A percentile compares a stretch with the other conserved stretches of the same genome.
Conservation (phyloP, 2,329 filamentous ascomycete species). For the Xylariaceae sp. region DNA sequence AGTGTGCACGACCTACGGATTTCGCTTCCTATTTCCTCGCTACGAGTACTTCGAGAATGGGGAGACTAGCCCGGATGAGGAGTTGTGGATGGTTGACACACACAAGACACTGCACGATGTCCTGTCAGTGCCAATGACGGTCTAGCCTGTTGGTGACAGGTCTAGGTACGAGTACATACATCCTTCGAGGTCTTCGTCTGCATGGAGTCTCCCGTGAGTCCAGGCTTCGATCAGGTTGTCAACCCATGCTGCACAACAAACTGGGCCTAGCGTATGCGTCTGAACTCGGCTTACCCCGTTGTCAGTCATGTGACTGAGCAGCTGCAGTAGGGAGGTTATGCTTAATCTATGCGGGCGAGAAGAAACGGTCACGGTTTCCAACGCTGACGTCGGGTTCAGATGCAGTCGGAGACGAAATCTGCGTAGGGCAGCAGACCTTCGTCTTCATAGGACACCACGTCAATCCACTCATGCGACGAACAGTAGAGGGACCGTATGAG, state of each 20-base stretch:
- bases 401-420: too few relatives aligned
- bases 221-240: background rate
- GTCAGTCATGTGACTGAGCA: background rate
- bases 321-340: background rate
- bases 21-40: background rate
- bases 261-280: too few relatives aligned
- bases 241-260: too few relatives aligned
- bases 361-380: background rate
- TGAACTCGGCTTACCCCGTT: background rate
- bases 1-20: background rate
- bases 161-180: too few relatives aligned
- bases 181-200: too few relatives aligned
- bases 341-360: background rate
- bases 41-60: background rate
- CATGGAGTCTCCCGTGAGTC: background rate
- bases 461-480: too few relatives aligned
- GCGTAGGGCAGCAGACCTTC: too few relatives aligned
- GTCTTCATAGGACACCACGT: too few relatives aligned
- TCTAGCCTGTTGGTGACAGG: background rate
- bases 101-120: constrained; percentile 2
- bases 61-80: background rate
- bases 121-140: background rate
- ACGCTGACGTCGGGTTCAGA: too few relatives aligned
- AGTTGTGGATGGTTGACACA: constrained; percentile 1
- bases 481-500: too few relatives aligned